Conservation (phyloP, 441 rosid genomes). For the Erodium moschatum region DNA sequence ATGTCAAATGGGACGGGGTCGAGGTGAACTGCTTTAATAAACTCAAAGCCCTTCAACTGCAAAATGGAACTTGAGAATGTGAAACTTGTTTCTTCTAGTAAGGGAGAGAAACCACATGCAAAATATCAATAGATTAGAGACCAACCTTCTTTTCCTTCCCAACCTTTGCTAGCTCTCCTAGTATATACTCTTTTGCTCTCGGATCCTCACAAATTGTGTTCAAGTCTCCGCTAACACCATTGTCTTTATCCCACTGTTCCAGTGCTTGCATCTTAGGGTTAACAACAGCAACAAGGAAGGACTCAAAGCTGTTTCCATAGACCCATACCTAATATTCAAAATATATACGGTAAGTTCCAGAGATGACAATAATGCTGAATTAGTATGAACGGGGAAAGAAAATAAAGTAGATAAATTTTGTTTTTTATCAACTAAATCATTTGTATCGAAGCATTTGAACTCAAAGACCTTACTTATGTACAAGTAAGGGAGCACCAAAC, state of each 20-base stretch:
- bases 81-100: slow-evolving; percentile 1
- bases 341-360: background rate
- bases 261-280: slow-evolving; percentile 61
- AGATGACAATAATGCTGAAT: background rate
- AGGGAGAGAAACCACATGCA: too few relatives aligned
- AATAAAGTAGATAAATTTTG: too few relatives aligned
- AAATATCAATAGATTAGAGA: too few relatives aligned
- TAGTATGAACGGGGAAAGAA: too few relatives aligned
- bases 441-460: too few relatives aligned
- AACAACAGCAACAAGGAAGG: slow-evolving; percentile 66
- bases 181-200: slow-evolving; percentile 52
- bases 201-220: slow-evolving; percentile 55
- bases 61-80: slow-evolving; percentile 6
- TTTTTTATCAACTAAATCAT: too few relatives aligned
- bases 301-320: slow-evolving; percentile 88
- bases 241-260: slow-evolving; percentile 66
- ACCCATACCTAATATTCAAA: slow-evolving; percentile 65
- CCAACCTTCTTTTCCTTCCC: slow-evolving; percentile 71
- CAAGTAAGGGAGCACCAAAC: too few relatives aligned
- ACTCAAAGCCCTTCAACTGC: slow-evolving; percentile 88
- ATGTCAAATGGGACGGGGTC: slow-evolving; percentile 81
- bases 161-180: slow-evolving; percentile 52
- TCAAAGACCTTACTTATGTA: too few relatives aligned
- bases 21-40: slow-evolving; percentile 65
- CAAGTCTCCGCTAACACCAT: slow-evolving; percentile 53